phyloP scores from a whole-genome alignment of 306 rosid species.

The Lathyrus oleraceus region DNA sequence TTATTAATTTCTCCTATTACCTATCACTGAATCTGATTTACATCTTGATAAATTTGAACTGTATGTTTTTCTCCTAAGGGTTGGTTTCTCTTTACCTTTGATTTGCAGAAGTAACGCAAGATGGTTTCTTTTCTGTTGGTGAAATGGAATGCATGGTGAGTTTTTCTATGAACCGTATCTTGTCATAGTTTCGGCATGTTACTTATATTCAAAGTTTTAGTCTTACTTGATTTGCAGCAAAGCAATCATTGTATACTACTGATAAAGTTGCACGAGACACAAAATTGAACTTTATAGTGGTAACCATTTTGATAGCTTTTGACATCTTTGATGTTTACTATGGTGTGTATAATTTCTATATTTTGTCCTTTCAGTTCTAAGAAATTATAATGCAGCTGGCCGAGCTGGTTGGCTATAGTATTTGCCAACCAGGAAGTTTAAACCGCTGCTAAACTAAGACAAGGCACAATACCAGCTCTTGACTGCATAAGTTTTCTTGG shows the following conservation, averaged over 20 bases:
- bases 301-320: constrained; percentile 5
- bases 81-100: constrained; percentile 35
- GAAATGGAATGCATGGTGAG: constrained; percentile 99
- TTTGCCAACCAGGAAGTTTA: constrained; percentile 68
- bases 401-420: constrained; percentile 69
- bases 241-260: constrained; percentile 5
- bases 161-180: constrained; percentile 34
- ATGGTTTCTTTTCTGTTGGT: constrained; percentile 97
- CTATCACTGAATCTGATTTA: constrained; percentile 21
- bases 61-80: constrained; percentile 8
- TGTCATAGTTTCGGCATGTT: constrained; percentile 21
- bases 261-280: constrained; percentile 3
- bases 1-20: constrained; percentile 20
- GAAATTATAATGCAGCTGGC: constrained; percentile 58
- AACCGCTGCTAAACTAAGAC: constrained; percentile 65
- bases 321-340: constrained; percentile 18
- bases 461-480: constrained; percentile 76
- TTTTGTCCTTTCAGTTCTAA: background rate
- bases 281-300: background rate
- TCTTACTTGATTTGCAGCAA: constrained; percentile 22
- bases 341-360: background rate
- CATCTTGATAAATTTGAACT: constrained; percentile 8
- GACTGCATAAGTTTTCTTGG: constrained; percentile 57
- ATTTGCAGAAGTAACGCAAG: constrained; percentile 92
- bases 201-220: constrained; percentile 9